A percentile compares a stretch with the other conserved stretches of the same genome.
Evolutionary conservation across 768 basidiomycete species (phyloP).

Genomic region (Dacryopinax primogenitus): DNA sequence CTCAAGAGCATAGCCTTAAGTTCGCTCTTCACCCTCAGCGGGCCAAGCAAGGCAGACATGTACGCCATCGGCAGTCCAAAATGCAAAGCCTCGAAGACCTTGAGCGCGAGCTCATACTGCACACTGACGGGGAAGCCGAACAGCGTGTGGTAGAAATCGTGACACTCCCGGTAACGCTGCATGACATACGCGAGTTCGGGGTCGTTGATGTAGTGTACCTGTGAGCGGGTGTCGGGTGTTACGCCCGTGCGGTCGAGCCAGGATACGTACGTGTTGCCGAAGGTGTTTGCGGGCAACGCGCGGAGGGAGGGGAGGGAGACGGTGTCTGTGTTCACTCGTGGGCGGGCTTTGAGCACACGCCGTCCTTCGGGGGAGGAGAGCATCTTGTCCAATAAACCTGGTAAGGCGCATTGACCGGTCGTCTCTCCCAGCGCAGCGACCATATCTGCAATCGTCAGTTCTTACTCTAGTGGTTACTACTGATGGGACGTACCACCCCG

Average conservation of each 20-base stretch:
- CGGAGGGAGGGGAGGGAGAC: slow-evolving; percentile 59
- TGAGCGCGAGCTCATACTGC: slow-evolving; percentile 83
- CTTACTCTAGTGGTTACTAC: neutral
- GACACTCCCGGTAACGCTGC: slow-evolving; percentile 95
- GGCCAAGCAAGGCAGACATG: slow-evolving; percentile 67
- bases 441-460: slow-evolving; percentile 51
- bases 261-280: slow-evolving; percentile 73
- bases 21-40: slow-evolving; percentile 47
- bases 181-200: slow-evolving; percentile 95
- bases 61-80: slow-evolving; percentile 79
- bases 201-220: slow-evolving; percentile 86
- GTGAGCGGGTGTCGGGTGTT: slow-evolving; percentile 85
- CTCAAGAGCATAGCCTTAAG: slow-evolving; percentile 48
- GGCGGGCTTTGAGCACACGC: slow-evolving; percentile 67
- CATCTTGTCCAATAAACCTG: slow-evolving; percentile 64
- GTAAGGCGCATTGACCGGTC: slow-evolving; percentile 67
- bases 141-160: slow-evolving; percentile 94
- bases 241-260: slow-evolving; percentile 84
- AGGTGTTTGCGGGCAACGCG: slow-evolving; percentile 59
- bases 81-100: slow-evolving; percentile 89
- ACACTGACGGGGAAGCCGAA: slow-evolving; percentile 80
- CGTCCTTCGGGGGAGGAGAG: slow-evolving; percentile 69
- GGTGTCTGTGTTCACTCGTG: slow-evolving; percentile 62
- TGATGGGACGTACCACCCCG: slow-evolving; percentile 54
- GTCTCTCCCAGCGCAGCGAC: slow-evolving; percentile 89